Evolutionary conservation across 495 filamentous ascomycete genomes (phyloP), one percentile per base, ranked within the genome.

Genomic region (Penicillium arizonense): DNA sequence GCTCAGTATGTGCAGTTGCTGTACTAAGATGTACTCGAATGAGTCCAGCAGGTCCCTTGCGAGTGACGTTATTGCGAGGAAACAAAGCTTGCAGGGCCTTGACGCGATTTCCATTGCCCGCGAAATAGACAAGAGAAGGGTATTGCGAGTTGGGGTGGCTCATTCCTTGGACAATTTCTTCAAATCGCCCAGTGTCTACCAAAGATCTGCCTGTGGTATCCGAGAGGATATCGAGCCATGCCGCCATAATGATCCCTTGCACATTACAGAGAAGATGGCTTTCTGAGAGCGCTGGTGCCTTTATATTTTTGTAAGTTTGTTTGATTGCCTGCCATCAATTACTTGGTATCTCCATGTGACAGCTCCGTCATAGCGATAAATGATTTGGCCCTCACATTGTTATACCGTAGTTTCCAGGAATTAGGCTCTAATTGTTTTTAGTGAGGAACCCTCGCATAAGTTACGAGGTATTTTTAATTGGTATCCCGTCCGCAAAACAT

Each of bases 1-100:
- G n/a, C 13, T 49, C n/a, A 5, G 21, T 51, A 24, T 44, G 16
- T 1, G 36, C 42, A 14, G 55, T 55, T 5, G 33, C 23, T 6
- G 34, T 49, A 32, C 50, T 52, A 6, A 62, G n/a, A 24, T 62
- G 48, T 4, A 58, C 34, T 1, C 52, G 44, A 0, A 43, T 16
- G 4, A 57, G 23, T 2, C 51, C 47, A 10, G 18, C 18, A 5
- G 47, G 38, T 20, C 47, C 47, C 33, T 41, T 50, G 4, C 47
- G 36, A 11, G 14, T 50, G 18, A 50, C 13, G 11, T 50, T 43
- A 16, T 42, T 50, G 24, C 28, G 28, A 14, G 28, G 47, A 20
- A 50, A 42, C 0, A 50, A 16, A 24, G 18, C 37, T 7, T 26
- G 26, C 10, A 50, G 18, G 11, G 47, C 47, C 33, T 35, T 50